A percentile compares a stretch with the other conserved stretches of the same genome.
phyloP scores from a whole-genome alignment of 257 asterid genomes.

The Capsicum baccatum region DNA sequence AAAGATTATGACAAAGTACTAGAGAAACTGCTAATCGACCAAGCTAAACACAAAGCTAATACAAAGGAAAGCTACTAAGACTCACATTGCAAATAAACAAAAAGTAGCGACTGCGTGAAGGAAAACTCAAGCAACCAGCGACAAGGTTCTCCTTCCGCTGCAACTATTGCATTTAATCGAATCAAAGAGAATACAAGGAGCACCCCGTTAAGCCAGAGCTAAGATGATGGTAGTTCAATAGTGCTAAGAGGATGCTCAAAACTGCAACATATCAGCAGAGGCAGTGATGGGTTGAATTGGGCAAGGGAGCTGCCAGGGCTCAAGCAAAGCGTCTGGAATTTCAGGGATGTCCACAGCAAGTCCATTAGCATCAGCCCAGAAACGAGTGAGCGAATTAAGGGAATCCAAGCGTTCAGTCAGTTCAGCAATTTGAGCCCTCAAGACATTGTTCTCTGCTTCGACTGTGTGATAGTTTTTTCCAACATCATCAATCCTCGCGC shows the following conservation, averaged over 20 bases:
- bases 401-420: constrained; percentile 75
- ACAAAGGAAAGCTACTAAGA: not conserved
- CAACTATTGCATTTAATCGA: not conserved
- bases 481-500: constrained; percentile 52
- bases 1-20: not conserved
- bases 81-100: not conserved
- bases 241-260: constrained; percentile 36
- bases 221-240: not conserved
- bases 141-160: not conserved
- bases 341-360: constrained; percentile 68
- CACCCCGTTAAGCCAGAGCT: not conserved
- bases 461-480: constrained; percentile 46
- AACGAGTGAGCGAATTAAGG: constrained; percentile 60
- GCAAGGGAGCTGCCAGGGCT: constrained; percentile 91
- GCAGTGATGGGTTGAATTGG: constrained; percentile 69
- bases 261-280: constrained; percentile 56
- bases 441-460: constrained; percentile 66
- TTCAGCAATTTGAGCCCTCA: constrained; percentile 77
- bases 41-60: not conserved
- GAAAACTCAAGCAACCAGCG: not conserved
- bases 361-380: constrained; percentile 75
- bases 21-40: constrained; percentile 1
- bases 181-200: not conserved
- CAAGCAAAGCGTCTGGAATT: constrained; percentile 61
- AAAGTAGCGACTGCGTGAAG: not conserved